Conservation (phyloP, 805 yeast genomes). For the Wickerhamiella nectarea region DNA sequence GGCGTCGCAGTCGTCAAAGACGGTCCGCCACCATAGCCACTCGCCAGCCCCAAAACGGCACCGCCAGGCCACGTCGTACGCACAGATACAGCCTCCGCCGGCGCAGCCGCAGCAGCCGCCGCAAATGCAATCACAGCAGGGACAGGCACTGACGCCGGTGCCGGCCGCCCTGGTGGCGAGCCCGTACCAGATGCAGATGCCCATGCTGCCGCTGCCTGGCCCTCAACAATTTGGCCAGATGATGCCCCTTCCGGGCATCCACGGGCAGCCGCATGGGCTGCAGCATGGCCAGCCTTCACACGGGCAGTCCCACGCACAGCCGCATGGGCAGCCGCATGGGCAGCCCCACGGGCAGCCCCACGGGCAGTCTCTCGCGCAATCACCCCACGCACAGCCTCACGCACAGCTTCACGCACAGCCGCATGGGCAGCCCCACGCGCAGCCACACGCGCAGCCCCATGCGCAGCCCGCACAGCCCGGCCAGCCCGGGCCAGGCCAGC, state of each 20-base stretch:
- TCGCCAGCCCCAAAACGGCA: conserved; percentile 7
- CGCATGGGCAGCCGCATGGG: too few species aligned
- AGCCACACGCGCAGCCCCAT: too few species aligned
- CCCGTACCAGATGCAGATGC: not conserved
- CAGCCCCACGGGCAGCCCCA: too few species aligned
- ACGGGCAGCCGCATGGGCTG: not conserved
- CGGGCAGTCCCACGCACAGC: too few species aligned
- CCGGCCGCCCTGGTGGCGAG: not conserved
- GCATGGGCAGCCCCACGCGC: too few species aligned
- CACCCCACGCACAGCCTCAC: too few species aligned
- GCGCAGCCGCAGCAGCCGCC: conserved; percentile 5
- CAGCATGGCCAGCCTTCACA: too few species aligned
- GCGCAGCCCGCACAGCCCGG: not conserved
- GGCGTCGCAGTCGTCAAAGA: conserved; percentile 1
- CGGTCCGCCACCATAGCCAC: conserved; percentile 4
- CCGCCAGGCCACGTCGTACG: conserved; percentile 9
- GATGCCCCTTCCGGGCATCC: not conserved
- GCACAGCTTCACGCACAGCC: too few species aligned
- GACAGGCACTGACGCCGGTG: not conserved
- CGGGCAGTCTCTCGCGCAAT: too few species aligned
- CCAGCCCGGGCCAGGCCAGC: not conserved
- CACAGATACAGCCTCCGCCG: conserved; percentile 9
- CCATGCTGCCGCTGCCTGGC: not conserved
- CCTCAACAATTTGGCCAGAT: not conserved
- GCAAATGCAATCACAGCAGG: conserved; percentile 12